Conservation (phyloP, 768 basidiomycete genomes). For the Leccinum subgranulosum region DNA sequence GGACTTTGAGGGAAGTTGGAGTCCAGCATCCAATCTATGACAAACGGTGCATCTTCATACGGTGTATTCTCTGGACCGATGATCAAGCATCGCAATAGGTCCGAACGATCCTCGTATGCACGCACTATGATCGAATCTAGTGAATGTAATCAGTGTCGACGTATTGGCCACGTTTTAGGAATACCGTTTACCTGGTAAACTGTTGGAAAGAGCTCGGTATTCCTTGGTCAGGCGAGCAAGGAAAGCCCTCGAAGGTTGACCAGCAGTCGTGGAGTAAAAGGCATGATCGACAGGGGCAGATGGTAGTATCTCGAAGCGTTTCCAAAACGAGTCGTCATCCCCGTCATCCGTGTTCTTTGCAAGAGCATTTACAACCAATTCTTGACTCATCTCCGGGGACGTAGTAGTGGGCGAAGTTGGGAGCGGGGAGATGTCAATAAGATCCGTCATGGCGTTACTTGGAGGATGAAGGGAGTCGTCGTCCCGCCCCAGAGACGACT, state of each 20-base stretch:
- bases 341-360: slow-evolving; percentile 27
- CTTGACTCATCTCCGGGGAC: slow-evolving; percentile 33
- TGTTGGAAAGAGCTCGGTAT: slow-evolving; percentile 73
- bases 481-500: slow-evolving; percentile 14
- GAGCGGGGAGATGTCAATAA: slow-evolving; percentile 23
- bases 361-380: slow-evolving; percentile 24
- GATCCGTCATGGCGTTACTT: slow-evolving; percentile 17
- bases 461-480: slow-evolving; percentile 18
- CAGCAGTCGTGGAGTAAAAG: slow-evolving; percentile 58
- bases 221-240: slow-evolving; percentile 76
- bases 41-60: slow-evolving; percentile 92
- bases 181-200: slow-evolving; percentile 68
- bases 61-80: slow-evolving; percentile 93
- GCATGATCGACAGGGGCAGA: slow-evolving; percentile 81
- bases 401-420: slow-evolving; percentile 28
- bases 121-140: slow-evolving; percentile 85
- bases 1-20: slow-evolving; percentile 81
- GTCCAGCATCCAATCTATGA: slow-evolving; percentile 91
- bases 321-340: slow-evolving; percentile 55
- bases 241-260: slow-evolving; percentile 71
- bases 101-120: slow-evolving; percentile 85
- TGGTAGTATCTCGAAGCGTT: slow-evolving; percentile 76
- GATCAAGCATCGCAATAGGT: slow-evolving; percentile 84
- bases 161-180: neutral
- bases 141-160: slow-evolving; percentile 6